Percentiles rank a stretch among this genome's conserved stretches.
These are phyloP conservation scores for Paramecium biaurelia DNA, from an alignment of 73 alveolate species.

Conservation along the genomic window DNA sequence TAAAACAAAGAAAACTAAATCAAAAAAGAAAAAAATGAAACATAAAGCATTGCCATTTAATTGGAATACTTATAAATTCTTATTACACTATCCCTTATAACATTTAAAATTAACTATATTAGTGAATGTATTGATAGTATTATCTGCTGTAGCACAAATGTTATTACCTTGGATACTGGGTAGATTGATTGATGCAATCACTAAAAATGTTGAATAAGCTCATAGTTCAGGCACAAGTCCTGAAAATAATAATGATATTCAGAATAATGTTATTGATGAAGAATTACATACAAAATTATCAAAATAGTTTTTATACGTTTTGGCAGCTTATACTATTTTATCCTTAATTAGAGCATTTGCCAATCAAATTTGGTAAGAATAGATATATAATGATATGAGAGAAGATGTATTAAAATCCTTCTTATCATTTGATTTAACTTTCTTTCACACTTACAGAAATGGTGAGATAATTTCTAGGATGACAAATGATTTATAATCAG, in stretches of 20 bases:
- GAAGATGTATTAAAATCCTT: slow-evolving; percentile 38
- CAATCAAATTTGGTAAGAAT: slow-evolving; percentile 27
- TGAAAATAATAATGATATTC: neutral
- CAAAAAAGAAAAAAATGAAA: neutral
- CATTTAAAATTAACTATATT: slow-evolving; percentile 23
- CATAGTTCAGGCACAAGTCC: neutral
- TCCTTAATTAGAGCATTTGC: neutral
- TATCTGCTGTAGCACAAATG: neutral
- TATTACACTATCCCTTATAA: slow-evolving; percentile 8
- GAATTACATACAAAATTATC: neutral
- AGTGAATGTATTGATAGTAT: neutral
- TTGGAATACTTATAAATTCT: slow-evolving; percentile 48
- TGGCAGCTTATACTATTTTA: neutral
- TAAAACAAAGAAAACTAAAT: neutral
- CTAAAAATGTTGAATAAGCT: neutral
- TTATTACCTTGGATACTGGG: slow-evolving; percentile 1
- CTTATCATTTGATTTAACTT: slow-evolving; percentile 42
- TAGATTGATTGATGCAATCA: neutral
- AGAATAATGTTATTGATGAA: neutral
- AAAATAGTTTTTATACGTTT: neutral
- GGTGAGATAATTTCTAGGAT: slow-evolving; percentile 59
- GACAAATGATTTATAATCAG: slow-evolving; percentile 58
- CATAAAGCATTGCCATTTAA: neutral
- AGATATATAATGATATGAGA: slow-evolving; percentile 47
- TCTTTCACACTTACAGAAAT: slow-evolving; percentile 48